A percentile compares a stretch with the other conserved stretches of the same genome.
Conservation (phyloP, 306 rosid species). For the Mimosa bimucronata region DNA sequence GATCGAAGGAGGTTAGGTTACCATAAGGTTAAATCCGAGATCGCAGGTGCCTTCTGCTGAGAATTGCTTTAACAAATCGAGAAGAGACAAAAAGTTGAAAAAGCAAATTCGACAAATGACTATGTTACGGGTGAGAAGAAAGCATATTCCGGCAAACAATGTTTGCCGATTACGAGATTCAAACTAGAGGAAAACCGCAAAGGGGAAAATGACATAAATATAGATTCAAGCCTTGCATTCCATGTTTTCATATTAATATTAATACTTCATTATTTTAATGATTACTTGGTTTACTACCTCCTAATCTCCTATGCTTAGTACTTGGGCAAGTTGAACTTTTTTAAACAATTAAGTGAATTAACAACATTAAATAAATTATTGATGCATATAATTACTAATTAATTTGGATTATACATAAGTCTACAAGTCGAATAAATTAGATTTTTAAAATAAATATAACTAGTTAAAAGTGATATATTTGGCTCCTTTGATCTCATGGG, state of each 20-base stretch:
- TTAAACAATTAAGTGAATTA: too few relatives aligned
- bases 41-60: neutral
- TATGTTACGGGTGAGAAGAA: neutral
- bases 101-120: neutral
- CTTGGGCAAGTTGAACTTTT: too few relatives aligned
- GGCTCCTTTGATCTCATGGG: too few relatives aligned
- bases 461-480: too few relatives aligned
- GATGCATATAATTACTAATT: too few relatives aligned
- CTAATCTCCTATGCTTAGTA: too few relatives aligned
- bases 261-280: too few relatives aligned
- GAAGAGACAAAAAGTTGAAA: neutral
- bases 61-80: conserved; percentile 1
- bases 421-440: too few relatives aligned
- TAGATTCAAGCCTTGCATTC: neutral
- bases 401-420: too few relatives aligned
- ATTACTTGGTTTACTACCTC: too few relatives aligned
- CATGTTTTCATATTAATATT: neutral
- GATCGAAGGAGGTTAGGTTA: neutral
- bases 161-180: neutral
- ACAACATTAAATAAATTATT: too few relatives aligned
- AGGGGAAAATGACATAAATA: neutral
- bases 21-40: neutral
- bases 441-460: too few relatives aligned
- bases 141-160: neutral
- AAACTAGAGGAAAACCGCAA: neutral